Evolutionary conservation across 805 yeast genomes (phyloP).

Genomic region (baker's yeast (Saccharomyces cerevisiae)): DNA sequence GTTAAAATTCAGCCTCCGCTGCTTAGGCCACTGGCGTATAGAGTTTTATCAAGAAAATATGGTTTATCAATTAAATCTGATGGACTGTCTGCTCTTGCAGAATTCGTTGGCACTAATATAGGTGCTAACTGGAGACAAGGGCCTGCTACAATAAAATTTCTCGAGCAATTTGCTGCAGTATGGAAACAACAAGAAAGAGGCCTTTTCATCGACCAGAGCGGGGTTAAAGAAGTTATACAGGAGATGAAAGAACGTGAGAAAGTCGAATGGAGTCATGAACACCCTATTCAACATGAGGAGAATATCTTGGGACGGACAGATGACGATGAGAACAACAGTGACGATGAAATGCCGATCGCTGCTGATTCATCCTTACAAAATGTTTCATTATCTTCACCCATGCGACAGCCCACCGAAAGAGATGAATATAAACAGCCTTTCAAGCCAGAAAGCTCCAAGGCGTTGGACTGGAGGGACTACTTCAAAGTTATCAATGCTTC

Average conservation of each 20-base stretch:
- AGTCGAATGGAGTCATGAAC: constrained; percentile 7
- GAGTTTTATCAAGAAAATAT: constrained; percentile 83
- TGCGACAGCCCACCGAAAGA: background rate
- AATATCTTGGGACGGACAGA: background rate
- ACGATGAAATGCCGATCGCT: constrained; percentile 9
- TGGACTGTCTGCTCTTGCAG: constrained; percentile 67
- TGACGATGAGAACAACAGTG: background rate
- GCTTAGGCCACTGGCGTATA: constrained; percentile 83
- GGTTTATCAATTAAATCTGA: constrained; percentile 84
- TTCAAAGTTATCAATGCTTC: constrained; percentile 58
- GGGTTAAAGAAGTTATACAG: constrained; percentile 52
- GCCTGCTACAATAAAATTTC: constrained; percentile 21
- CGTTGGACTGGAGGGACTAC: constrained; percentile 62
- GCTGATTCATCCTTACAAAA: constrained; percentile 3
- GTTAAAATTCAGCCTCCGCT: constrained; percentile 71
- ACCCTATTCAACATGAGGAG: background rate
- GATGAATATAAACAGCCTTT: background rate
- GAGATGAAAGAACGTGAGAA: constrained; percentile 39
- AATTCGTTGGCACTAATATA: constrained; percentile 63
- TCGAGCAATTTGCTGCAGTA: constrained; percentile 68
- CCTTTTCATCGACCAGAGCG: constrained; percentile 70
- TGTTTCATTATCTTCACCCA: constrained; percentile 1
- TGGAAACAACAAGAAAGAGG: constrained; percentile 93
- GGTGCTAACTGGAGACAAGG: constrained; percentile 75
- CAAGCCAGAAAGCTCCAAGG: constrained; percentile 7